A percentile compares a stretch with the other conserved stretches of the same genome.
Conservation (phyloP, 176 grass and related monocot species). For the barley (Hordeum vulgare) region DNA sequence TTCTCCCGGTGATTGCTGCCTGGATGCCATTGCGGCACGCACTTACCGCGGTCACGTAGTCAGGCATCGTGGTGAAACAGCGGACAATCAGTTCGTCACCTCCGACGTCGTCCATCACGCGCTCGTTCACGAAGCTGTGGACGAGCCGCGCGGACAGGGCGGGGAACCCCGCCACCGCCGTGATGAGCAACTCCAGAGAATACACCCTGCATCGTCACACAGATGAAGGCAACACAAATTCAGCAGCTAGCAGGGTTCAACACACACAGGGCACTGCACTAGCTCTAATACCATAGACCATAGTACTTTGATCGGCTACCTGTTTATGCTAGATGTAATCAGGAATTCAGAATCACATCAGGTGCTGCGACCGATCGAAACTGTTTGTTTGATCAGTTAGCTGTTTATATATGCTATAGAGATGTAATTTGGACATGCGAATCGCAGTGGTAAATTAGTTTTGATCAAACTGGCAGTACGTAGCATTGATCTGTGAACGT, state of each 20-base stretch:
- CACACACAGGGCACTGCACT: too few relatives aligned
- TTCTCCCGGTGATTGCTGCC: neutral
- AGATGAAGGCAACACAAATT: neutral
- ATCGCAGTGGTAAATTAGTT: too few relatives aligned
- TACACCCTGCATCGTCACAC: neutral
- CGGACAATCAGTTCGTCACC: neutral
- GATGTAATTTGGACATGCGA: too few relatives aligned
- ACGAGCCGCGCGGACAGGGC: neutral
- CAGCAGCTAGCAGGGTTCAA: too few relatives aligned
- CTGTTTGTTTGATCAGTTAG: too few relatives aligned
- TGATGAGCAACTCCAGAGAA: neutral
- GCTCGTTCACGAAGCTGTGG: neutral
- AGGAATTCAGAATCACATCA: too few relatives aligned
- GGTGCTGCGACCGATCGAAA: too few relatives aligned
- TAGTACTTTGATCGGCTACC: too few relatives aligned
- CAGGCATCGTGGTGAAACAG: conserved; percentile 5
- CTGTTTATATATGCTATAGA: too few relatives aligned
- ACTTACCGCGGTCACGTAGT: neutral
- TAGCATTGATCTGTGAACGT: neutral
- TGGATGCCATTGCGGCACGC: neutral
- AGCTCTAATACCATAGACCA: too few relatives aligned
- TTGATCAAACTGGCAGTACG: too few relatives aligned
- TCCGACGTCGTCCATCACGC: neutral
- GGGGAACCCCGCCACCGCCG: neutral
- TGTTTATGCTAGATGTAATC: too few relatives aligned